phyloP scores from a whole-genome alignment of 2,329 filamentous ascomycete genomes.

The Lachnellula occidentalis region DNA sequence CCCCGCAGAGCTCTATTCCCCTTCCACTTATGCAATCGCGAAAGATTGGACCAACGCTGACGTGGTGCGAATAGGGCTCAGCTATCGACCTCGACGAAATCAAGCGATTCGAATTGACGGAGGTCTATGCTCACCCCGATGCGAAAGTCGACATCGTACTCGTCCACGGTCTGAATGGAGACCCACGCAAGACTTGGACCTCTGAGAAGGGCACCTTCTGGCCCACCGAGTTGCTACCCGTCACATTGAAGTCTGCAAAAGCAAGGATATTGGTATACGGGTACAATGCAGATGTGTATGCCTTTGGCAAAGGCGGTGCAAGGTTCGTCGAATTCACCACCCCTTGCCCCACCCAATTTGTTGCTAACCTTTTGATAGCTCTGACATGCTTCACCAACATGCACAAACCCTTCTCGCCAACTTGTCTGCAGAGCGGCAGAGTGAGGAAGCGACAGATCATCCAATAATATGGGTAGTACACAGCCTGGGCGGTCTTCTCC shows the following conservation, averaged over 20 bases:
- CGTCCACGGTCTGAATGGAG: conserved; percentile 65
- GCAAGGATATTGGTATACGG: conserved; percentile 67
- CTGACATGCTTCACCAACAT: conserved; percentile 65
- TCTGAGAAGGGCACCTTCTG: conserved; percentile 55
- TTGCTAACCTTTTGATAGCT: conserved; percentile 38
- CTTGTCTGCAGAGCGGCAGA: conserved; percentile 57
- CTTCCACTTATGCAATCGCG: neutral
- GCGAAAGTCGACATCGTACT: conserved; percentile 62
- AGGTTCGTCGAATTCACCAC: conserved; percentile 13
- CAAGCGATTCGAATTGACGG: conserved; percentile 52
- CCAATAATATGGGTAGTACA: conserved; percentile 75
- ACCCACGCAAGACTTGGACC: conserved; percentile 58
- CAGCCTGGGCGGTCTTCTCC: conserved; percentile 66
- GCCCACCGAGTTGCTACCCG: conserved; percentile 62
- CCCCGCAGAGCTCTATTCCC: neutral
- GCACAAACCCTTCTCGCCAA: conserved; percentile 62
- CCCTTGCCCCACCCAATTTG: neutral
- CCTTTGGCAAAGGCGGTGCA: conserved; percentile 42
- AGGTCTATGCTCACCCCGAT: conserved; percentile 53
- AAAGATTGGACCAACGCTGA: conserved; percentile 2
- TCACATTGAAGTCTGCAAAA: conserved; percentile 48
- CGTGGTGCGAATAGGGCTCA: conserved; percentile 35
- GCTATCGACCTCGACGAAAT: conserved; percentile 42
- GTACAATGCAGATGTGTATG: conserved; percentile 62
- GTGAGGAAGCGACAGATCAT: conserved; percentile 49